These are phyloP conservation scores for Aureobasidium pullulans DNA, from an alignment of 2,329 filamentous ascomycete genomes.

Conservation along the genomic window DNA sequence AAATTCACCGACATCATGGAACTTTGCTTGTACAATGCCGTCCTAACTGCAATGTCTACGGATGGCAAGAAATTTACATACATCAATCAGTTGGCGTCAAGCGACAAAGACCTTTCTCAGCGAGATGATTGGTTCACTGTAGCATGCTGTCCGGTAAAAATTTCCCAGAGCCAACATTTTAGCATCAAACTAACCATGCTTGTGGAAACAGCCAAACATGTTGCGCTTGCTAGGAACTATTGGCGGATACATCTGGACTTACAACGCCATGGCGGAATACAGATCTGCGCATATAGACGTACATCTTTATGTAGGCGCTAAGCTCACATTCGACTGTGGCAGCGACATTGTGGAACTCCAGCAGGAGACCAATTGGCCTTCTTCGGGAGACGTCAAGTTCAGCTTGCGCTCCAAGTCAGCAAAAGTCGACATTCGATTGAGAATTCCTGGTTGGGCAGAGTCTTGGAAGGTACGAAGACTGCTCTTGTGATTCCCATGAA, in stretches of 20 bases:
- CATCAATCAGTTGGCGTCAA: conserved; percentile 53
- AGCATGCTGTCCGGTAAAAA: conserved; percentile 47
- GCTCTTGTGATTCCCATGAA: not conserved
- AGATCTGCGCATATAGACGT: conserved; percentile 40
- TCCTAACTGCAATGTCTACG: conserved; percentile 46
- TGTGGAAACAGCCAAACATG: conserved; percentile 35
- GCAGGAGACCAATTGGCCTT: conserved; percentile 52
- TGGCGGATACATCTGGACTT: conserved; percentile 51
- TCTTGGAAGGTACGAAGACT: conserved; percentile 22
- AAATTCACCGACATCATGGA: conserved; percentile 55
- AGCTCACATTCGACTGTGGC: conserved; percentile 33
- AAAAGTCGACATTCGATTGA: conserved; percentile 38
- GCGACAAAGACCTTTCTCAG: conserved; percentile 41
- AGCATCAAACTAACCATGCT: not conserved
- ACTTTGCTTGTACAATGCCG: conserved; percentile 52
- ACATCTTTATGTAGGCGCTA: conserved; percentile 50
- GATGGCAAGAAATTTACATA: conserved; percentile 55
- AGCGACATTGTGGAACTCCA: conserved; percentile 34
- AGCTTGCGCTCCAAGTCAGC: conserved; percentile 29
- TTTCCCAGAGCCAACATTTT: not conserved
- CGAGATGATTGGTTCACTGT: conserved; percentile 53
- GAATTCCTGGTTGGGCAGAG: conserved; percentile 49
- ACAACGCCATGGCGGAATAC: conserved; percentile 21
- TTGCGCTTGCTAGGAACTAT: conserved; percentile 49
- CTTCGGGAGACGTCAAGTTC: conserved; percentile 47